phyloP scores from a whole-genome alignment of 306 rosid genomes.

The Senna tora region DNA sequence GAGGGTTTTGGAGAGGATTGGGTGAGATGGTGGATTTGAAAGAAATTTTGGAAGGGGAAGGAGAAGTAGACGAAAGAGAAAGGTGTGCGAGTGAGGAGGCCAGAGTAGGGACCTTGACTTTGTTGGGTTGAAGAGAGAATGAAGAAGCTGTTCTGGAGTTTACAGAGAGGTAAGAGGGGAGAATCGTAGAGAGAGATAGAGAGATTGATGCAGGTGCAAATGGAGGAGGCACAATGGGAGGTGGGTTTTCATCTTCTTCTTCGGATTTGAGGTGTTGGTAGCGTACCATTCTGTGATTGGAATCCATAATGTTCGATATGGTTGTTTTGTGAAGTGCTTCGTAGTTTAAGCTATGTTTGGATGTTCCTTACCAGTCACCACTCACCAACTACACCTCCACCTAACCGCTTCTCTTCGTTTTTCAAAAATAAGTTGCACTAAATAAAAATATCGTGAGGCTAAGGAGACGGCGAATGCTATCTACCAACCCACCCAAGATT shows the following conservation, averaged over 20 bases:
- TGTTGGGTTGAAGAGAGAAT: constrained; percentile 52
- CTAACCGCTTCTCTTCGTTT: constrained; percentile 21
- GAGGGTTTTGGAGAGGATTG: constrained; percentile 75
- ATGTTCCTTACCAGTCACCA: neutral
- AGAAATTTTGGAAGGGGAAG: constrained; percentile 56
- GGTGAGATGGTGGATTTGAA: constrained; percentile 75
- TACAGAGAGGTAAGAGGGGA: constrained; percentile 54
- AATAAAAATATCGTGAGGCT: constrained; percentile 4
- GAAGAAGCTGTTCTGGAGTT: constrained; percentile 57
- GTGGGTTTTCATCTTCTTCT: constrained; percentile 55
- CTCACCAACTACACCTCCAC: constrained; percentile 21
- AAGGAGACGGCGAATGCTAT: constrained; percentile 11
- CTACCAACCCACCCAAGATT: constrained; percentile 5
- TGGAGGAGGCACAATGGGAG: constrained; percentile 29
- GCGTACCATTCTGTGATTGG: constrained; percentile 42
- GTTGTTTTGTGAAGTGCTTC: neutral
- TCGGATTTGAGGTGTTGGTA: constrained; percentile 46
- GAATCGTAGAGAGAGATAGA: constrained; percentile 61
- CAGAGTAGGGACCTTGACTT: constrained; percentile 72
- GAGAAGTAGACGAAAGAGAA: constrained; percentile 64
- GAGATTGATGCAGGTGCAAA: constrained; percentile 73
- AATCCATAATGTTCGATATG: constrained; percentile 50
- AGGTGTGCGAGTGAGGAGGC: constrained; percentile 80
- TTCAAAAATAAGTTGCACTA: neutral
- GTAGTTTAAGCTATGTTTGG: neutral